Evolutionary conservation across 73 alveolate species (phyloP).

Genomic region (Paramecium octaurelia): DNA sequence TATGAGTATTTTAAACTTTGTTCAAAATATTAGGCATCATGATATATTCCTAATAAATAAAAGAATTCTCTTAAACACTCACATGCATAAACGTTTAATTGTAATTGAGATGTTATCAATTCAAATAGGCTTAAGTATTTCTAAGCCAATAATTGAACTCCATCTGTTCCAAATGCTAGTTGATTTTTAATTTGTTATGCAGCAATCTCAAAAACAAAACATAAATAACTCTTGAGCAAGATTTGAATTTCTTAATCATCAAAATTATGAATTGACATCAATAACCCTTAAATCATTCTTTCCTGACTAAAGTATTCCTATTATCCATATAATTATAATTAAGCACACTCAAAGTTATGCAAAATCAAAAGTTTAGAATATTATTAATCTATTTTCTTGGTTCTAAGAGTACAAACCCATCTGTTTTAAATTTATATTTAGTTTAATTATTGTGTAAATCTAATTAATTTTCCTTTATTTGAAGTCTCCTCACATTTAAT

Average conservation of each 20-base stretch:
- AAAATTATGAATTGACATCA: constrained; percentile 18
- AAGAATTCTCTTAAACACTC: constrained; percentile 41
- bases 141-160: background rate
- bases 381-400: background rate
- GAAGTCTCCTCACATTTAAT: background rate
- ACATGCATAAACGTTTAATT: background rate
- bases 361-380: background rate
- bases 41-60: constrained; percentile 1
- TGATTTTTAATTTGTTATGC: background rate
- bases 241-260: background rate
- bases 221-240: background rate
- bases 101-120: background rate
- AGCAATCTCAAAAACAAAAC: constrained; percentile 37
- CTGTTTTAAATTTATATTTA: background rate
- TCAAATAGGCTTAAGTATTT: background rate
- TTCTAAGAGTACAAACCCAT: background rate
- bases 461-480: background rate
- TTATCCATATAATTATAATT: constrained; percentile 19
- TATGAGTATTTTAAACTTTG: background rate
- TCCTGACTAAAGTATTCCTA: constrained; percentile 21
- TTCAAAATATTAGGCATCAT: background rate
- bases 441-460: background rate
- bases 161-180: background rate
- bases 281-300: constrained; percentile 11
- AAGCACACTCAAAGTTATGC: constrained; percentile 10